phyloP scores from a whole-genome alignment of 305 asterid species.

The Fraxinus paxiana region DNA sequence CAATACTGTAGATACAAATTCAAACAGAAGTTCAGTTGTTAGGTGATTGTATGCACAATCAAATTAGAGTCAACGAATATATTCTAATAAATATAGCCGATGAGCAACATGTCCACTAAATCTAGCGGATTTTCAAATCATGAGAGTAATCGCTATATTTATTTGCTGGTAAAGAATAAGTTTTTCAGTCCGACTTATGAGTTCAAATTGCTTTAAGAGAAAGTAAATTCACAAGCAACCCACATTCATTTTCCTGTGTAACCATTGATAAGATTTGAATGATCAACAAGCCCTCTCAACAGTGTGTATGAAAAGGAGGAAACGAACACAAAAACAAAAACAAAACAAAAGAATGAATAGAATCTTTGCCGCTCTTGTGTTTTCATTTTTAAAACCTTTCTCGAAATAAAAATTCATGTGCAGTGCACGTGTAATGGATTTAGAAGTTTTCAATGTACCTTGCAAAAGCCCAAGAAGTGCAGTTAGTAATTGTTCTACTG shows the following conservation, averaged over 20 bases:
- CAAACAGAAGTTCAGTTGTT: background rate
- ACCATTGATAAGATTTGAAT: background rate
- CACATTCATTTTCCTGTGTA: background rate
- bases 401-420: background rate
- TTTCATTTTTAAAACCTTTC: background rate
- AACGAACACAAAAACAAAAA: background rate
- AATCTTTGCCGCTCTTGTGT: background rate
- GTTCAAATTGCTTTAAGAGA: background rate
- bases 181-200: background rate
- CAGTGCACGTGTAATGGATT: background rate
- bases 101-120: background rate
- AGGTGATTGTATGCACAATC: background rate
- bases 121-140: background rate
- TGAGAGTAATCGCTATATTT: background rate
- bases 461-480: slow-evolving; percentile 20
- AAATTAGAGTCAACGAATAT: background rate
- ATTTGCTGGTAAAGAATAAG: background rate
- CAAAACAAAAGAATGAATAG: background rate
- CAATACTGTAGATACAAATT: background rate
- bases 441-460: slow-evolving; percentile 19
- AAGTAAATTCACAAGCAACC: background rate
- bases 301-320: background rate
- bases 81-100: background rate
- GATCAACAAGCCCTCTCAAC: background rate
- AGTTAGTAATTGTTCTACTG: slow-evolving; percentile 22